Conservation (phyloP, 2,329 filamentous ascomycete genomes). For the Cyphellophora europaea region DNA sequence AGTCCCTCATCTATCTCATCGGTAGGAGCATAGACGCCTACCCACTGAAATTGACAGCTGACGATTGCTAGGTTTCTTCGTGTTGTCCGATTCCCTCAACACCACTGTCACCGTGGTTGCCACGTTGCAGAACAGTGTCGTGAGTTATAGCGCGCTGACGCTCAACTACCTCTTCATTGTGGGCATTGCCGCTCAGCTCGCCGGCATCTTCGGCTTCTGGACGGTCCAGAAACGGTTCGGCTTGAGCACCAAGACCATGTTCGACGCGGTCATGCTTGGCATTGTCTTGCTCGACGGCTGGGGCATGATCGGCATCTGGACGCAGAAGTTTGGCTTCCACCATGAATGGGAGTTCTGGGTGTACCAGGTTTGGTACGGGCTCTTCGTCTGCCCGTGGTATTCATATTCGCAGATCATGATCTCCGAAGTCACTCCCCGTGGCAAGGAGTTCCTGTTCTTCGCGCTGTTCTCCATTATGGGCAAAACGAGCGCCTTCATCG, state of each 20-base stretch:
- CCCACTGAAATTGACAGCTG: too few relatives aligned
- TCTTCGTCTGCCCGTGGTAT: conserved; percentile 55
- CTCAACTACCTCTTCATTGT: conserved; percentile 59
- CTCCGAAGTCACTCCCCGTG: conserved; percentile 57
- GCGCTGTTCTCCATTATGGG: conserved; percentile 55
- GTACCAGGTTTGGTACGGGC: conserved; percentile 49
- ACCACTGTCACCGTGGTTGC: conserved; percentile 60
- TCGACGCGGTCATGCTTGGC: conserved; percentile 52
- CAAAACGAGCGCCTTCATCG: conserved; percentile 60
- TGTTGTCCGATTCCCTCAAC: conserved; percentile 61
- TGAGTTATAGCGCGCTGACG: conserved; percentile 55
- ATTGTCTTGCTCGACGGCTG: conserved; percentile 52
- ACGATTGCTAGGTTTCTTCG: conserved; percentile 48
- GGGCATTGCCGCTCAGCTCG: conserved; percentile 53
- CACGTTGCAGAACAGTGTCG: conserved; percentile 56
- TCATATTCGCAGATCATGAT: conserved; percentile 65
- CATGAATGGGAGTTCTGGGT: conserved; percentile 45
- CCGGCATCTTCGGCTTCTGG: conserved; percentile 56
- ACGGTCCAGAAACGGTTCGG: conserved; percentile 49
- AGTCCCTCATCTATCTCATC: conserved; percentile 56
- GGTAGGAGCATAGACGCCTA: conserved; percentile 26
- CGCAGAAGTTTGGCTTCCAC: conserved; percentile 44
- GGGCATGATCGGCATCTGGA: conserved; percentile 53
- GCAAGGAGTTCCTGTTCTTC: conserved; percentile 64
- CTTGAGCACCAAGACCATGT: conserved; percentile 59